Evolutionary conservation across 305 asterid genomes (phyloP).

Genomic region (Fraxinus platypoda): DNA sequence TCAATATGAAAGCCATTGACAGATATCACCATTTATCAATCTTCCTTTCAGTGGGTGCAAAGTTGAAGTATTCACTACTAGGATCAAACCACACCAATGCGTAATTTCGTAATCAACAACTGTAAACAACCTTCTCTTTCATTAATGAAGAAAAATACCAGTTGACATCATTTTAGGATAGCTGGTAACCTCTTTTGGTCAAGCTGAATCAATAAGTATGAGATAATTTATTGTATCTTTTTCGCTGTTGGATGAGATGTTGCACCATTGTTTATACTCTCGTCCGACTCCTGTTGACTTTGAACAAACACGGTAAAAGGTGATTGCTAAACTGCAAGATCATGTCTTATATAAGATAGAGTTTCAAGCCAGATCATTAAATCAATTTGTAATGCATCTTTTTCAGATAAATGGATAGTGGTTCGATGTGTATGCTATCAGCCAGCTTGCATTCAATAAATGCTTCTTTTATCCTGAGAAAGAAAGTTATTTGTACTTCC

Average conservation of each 20-base stretch:
- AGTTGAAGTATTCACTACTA: not conserved
- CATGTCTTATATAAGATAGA: not conserved
- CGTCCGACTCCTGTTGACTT: not conserved
- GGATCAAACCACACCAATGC: not conserved
- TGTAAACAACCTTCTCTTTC: not conserved
- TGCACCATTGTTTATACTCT: not conserved
- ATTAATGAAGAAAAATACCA: not conserved
- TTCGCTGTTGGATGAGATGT: not conserved
- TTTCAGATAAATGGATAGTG: not conserved
- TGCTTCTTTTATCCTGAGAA: not conserved
- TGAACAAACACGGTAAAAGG: not conserved
- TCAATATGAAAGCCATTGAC: slow-evolving; percentile 7
- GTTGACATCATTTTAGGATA: not conserved
- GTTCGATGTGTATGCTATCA: not conserved
- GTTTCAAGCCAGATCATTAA: not conserved
- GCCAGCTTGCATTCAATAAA: not conserved
- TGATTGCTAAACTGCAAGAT: not conserved
- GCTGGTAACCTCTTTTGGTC: not conserved
- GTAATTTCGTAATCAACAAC: not conserved
- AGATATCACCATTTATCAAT: slow-evolving; percentile 9
- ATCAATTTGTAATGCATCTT: not conserved
- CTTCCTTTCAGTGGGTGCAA: not conserved
- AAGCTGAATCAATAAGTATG: not conserved
- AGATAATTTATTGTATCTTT: not conserved
- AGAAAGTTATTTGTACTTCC: not conserved